Evolutionary conservation across 768 basidiomycete species (phyloP).

Genomic region (Boletus eberwhitei): DNA sequence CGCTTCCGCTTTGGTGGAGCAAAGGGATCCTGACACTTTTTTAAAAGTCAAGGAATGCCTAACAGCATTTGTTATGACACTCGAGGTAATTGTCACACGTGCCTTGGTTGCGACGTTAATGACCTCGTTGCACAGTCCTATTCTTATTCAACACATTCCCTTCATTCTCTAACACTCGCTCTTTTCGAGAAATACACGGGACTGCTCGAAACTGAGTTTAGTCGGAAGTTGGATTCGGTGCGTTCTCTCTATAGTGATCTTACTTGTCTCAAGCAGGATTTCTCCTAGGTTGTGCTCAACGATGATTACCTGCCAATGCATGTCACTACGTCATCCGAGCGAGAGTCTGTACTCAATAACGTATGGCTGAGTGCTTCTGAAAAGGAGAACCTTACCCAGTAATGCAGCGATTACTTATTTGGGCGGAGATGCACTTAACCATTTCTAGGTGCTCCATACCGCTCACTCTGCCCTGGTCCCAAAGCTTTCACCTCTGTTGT

Average conservation of each 20-base stretch:
- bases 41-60: conserved; percentile 81
- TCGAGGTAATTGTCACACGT: conserved; percentile 60
- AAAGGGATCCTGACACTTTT: conserved; percentile 79
- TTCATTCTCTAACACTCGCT: conserved; percentile 81
- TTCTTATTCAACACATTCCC: conserved; percentile 76
- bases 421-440: neutral
- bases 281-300: conserved; percentile 66
- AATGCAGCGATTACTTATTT: conserved; percentile 2
- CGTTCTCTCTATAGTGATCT: conserved; percentile 17
- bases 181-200: conserved; percentile 88
- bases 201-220: conserved; percentile 78
- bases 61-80: conserved; percentile 82
- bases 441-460: conserved; percentile 58
- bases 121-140: conserved; percentile 56
- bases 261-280: neutral
- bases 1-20: conserved; percentile 64
- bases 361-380: conserved; percentile 82
- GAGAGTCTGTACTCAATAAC: conserved; percentile 69
- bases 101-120: neutral
- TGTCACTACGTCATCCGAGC: conserved; percentile 54
- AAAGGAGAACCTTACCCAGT: conserved; percentile 57
- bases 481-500: conserved; percentile 92
- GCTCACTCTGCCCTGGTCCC: conserved; percentile 86
- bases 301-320: conserved; percentile 93
- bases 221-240: conserved; percentile 77